Base-by-base conservation (phyloP, 192 early-diverging fungal species). In the Martensiomyces pterosporus region DNA sequence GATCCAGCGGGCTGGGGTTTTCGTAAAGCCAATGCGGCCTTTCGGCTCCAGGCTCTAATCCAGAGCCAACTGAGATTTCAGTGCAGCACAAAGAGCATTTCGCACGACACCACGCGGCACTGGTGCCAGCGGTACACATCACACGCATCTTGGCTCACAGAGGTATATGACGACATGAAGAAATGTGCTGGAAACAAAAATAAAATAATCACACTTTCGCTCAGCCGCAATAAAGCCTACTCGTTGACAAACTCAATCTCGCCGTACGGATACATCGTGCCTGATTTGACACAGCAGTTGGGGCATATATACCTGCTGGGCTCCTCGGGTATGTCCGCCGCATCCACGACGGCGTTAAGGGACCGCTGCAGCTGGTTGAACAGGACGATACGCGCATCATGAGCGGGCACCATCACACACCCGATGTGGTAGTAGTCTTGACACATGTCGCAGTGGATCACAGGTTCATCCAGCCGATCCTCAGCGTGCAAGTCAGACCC, bases 381-480 rank as follows among this genome's bases (percentile, higher is more conserved):
- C 22, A 48, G 26, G 7, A 75, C 34, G 14, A 67, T 25, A 8
- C 60, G 49, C 16, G 69, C 75, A 4, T 35, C 26, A 13, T 9
- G 18, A 6, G 47, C 16, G 8, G 79, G 59, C 12, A 86, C 55
- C 21, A 74, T 63, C n/a, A 79, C 75, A 49, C 86, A 88, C 12
- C 43, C 29, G 2, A 61, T 40, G 44, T 88, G 86, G 48, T 79
- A 81, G 76, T 76, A 78, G 21, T 80, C 80, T 3, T 74, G 64
- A 37, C 86, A 88, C n/a, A 49, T 22, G 40, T 83, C 79, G 49
- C 86, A 88, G 37, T 78, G 64, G 5, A 89, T 72, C 62, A 82
- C 85, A 2, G 72, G 57, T 38, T 33, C 49, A 8, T 15, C 16
- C 0, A 55, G 53, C 49, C 59, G 36, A 2, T 24, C 15, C 16